phyloP scores from a whole-genome alignment of 1,139 yeast genomes.

The Saccharomyces pastorianus region DNA sequence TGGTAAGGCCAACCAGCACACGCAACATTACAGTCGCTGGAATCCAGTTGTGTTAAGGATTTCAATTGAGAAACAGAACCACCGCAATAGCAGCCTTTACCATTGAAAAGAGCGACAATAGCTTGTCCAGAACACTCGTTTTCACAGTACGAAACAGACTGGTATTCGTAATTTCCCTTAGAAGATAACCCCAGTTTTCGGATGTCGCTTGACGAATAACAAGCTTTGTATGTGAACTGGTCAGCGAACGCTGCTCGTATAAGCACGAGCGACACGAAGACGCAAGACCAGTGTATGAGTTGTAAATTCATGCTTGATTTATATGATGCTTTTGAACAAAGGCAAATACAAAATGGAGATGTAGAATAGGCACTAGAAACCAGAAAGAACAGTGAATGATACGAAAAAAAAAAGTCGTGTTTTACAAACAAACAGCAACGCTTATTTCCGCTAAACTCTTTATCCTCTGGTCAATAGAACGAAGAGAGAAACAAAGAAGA shows the following conservation, averaged over 20 bases:
- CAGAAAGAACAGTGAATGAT: background rate
- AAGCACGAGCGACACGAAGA: background rate
- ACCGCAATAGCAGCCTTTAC: slow-evolving; percentile 58
- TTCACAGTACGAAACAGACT: slow-evolving; percentile 45
- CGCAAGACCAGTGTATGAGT: background rate
- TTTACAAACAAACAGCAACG: background rate
- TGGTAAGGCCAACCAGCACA: slow-evolving; percentile 55
- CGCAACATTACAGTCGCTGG: slow-evolving; percentile 39
- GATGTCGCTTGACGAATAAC: slow-evolving; percentile 15
- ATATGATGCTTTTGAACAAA: background rate
- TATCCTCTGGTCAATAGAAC: background rate
- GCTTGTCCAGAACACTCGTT: slow-evolving; percentile 40
- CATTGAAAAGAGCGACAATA: slow-evolving; percentile 48
- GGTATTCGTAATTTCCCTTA: slow-evolving; percentile 39
- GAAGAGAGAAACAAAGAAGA: background rate
- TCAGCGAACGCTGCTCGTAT: background rate
- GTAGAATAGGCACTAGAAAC: background rate
- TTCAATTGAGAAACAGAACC: slow-evolving; percentile 19
- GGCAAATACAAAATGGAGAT: background rate
- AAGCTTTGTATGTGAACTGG: slow-evolving; percentile 16
- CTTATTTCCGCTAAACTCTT: background rate
- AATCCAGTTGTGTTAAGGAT: slow-evolving; percentile 5
- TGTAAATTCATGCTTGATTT: background rate
- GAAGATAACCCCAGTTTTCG: slow-evolving; percentile 10
- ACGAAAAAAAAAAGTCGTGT: background rate